phyloP scores from a whole-genome alignment of 2,329 filamentous ascomycete genomes.

The Neonectria faginata region DNA sequence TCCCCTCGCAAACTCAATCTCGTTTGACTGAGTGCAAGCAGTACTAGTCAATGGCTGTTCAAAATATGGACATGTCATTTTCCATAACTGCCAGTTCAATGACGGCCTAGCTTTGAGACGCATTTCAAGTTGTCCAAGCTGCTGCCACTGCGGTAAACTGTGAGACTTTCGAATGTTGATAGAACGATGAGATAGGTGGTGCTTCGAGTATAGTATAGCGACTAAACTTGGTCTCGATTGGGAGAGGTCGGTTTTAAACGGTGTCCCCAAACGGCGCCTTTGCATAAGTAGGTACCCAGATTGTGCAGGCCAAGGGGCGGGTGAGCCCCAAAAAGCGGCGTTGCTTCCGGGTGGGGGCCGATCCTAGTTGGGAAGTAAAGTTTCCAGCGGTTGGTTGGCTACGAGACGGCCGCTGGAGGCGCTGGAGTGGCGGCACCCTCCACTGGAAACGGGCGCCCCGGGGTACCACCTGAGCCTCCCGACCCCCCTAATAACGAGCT shows the following conservation, averaged over 20 bases:
- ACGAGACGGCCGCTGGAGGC: conserved; percentile 16
- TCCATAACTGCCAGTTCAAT: background rate
- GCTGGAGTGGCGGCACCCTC: conserved; percentile 15
- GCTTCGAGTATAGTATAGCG: background rate
- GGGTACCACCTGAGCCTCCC: conserved; percentile 15
- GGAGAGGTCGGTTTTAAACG: background rate
- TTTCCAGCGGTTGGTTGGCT: conserved; percentile 22
- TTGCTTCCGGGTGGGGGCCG: conserved; percentile 17
- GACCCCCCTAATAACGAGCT: conserved; percentile 14
- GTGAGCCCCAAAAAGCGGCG: conserved; percentile 1
- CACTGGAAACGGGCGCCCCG: conserved; percentile 22
- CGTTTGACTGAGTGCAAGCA: background rate
- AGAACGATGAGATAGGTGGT: background rate
- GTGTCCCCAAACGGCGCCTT: background rate
- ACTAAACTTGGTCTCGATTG: too few species aligned
- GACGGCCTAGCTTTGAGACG: background rate
- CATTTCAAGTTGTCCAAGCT: background rate
- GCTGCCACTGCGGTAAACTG: background rate
- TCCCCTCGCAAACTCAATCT: background rate
- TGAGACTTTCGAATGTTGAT: background rate
- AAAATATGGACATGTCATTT: background rate
- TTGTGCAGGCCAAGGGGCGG: background rate
- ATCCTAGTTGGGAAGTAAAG: conserved; percentile 2
- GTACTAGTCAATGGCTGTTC: too few species aligned
- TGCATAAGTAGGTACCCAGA: background rate